Evolutionary conservation across 148 eudicot genomes (phyloP).

Genomic region (Arbutus unedo): DNA sequence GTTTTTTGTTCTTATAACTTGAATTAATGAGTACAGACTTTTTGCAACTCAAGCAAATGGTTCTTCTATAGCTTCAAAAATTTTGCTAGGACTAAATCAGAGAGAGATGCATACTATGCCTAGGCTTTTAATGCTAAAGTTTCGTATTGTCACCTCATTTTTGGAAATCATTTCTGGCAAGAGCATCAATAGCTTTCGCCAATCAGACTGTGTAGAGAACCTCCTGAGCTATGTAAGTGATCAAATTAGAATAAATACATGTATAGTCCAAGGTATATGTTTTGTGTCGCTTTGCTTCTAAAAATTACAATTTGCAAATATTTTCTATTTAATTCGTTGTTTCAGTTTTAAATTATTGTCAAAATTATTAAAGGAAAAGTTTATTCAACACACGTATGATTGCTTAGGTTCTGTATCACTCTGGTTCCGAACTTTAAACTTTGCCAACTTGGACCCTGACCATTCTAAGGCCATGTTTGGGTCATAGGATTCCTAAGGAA

Average conservation of each 20-base stretch:
- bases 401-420: neutral
- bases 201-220: constrained; percentile 16
- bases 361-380: too few relatives aligned
- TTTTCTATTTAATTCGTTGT: too few relatives aligned
- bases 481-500: neutral
- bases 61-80: too few relatives aligned
- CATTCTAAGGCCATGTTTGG: neutral
- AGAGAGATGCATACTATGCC: too few relatives aligned
- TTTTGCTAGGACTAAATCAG: too few relatives aligned
- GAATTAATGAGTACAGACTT: neutral
- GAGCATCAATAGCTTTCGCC: neutral
- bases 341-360: too few relatives aligned
- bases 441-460: neutral
- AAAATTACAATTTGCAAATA: too few relatives aligned
- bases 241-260: neutral
- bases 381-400: too few relatives aligned
- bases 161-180: constrained; percentile 29
- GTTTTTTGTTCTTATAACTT: neutral
- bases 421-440: too few relatives aligned
- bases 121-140: neutral
- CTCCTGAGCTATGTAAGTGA: constrained; percentile 36
- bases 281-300: too few relatives aligned
- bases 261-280: too few relatives aligned
- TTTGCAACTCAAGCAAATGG: too few relatives aligned
- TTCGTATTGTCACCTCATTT: neutral